Evolutionary conservation across 768 basidiomycete genomes (phyloP).

Genomic region (Leccinum variicolor): DNA sequence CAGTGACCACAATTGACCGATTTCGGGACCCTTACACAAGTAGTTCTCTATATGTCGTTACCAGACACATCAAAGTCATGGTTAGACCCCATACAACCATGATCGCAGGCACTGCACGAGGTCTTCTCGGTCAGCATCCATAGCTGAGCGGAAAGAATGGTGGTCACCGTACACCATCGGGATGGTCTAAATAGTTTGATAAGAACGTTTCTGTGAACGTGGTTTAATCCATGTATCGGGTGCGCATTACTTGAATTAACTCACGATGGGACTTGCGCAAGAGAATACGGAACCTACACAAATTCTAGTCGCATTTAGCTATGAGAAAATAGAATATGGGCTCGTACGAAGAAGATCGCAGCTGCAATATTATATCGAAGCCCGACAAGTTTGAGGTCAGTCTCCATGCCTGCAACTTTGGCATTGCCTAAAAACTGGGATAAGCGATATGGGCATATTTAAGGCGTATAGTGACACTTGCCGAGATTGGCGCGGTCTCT

Average conservation of each 20-base stretch:
- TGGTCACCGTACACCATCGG: conserved; percentile 27
- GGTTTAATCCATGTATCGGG: background rate
- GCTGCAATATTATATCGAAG: conserved; percentile 38
- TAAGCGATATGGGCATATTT: conserved; percentile 2
- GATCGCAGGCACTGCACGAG: conserved; percentile 33
- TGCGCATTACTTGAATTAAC: conserved; percentile 5
- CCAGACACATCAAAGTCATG: conserved; percentile 37
- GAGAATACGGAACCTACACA: conserved; percentile 32
- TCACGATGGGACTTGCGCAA: conserved; percentile 39
- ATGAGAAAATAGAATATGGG: background rate
- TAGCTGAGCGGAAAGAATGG: background rate
- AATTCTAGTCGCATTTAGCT: background rate
- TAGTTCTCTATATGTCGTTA: conserved; percentile 29
- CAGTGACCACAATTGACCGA: background rate
- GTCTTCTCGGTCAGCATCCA: conserved; percentile 3
- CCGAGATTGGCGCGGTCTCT: conserved; percentile 47
- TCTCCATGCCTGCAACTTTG: conserved; percentile 43
- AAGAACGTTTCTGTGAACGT: conserved; percentile 30
- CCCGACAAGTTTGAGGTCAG: conserved; percentile 35
- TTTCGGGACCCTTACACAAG: conserved; percentile 24
- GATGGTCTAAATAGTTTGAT: conserved; percentile 34
- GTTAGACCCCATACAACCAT: conserved; percentile 38
- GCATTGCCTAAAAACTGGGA: conserved; percentile 34
- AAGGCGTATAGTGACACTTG: conserved; percentile 8
- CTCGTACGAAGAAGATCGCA: conserved; percentile 37